Percentiles rank a stretch among this genome's conserved stretches.
These are phyloP conservation scores for Rhododendron ovatum DNA, from an alignment of 148 eudicot genomes.

Conservation along the genomic window DNA sequence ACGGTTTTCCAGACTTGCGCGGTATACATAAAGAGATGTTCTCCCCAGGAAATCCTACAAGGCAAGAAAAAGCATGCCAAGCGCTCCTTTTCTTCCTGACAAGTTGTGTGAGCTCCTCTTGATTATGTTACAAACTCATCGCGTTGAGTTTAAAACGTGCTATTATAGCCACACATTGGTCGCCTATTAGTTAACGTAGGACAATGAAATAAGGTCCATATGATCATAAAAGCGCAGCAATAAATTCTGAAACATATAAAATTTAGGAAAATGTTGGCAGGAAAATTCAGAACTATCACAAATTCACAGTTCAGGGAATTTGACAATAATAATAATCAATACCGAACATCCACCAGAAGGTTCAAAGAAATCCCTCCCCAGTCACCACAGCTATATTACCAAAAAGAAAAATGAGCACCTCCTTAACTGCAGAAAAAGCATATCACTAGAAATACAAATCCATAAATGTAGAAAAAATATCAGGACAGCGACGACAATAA, in stretches of 20 bases:
- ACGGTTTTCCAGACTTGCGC: not conserved
- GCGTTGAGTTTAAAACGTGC: not conserved
- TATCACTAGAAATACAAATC: not conserved
- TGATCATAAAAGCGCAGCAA: not conserved
- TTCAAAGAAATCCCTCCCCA: not conserved
- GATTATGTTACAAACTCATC: not conserved
- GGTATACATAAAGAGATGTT: not conserved
- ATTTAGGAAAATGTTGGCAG: not conserved
- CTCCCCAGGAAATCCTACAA: not conserved
- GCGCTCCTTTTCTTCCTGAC: not conserved
- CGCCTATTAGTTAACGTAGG: not conserved
- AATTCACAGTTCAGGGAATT: not conserved
- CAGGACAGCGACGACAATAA: not conserved
- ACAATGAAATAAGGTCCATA: not conserved
- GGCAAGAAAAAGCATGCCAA: not conserved
- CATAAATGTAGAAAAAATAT: not conserved
- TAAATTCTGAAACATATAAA: not conserved
- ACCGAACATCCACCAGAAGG: not conserved
- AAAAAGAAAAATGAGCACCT: not conserved
- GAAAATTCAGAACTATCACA: not conserved
- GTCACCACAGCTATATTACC: not conserved
- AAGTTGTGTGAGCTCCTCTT: not conserved
- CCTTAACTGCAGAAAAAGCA: not conserved
- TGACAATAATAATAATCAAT: not conserved
- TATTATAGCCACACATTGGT: not conserved